Percentiles rank a stretch among this genome's conserved stretches.
These are phyloP conservation scores for Neolentinus lepideus DNA, from an alignment of 1,284 basidiomycete genomes.

Conservation along the genomic window DNA sequence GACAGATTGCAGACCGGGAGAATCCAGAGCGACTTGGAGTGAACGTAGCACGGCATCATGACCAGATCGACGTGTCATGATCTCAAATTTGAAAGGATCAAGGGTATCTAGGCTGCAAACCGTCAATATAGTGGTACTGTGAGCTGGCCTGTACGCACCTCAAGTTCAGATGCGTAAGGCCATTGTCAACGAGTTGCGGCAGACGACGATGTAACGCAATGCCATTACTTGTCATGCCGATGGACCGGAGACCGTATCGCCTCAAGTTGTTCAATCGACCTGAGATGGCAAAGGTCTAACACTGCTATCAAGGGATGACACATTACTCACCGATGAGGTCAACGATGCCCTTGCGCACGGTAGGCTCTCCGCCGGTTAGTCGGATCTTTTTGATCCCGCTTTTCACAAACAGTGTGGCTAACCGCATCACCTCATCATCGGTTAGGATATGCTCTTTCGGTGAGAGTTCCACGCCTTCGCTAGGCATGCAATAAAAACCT, in stretches of 20 bases:
- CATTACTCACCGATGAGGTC: slow-evolving; percentile 57
- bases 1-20: slow-evolving; percentile 44
- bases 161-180: slow-evolving; percentile 79
- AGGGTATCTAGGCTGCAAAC: slow-evolving; percentile 70
- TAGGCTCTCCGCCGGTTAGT: slow-evolving; percentile 86
- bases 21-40: slow-evolving; percentile 55
- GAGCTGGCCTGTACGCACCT: slow-evolving; percentile 36
- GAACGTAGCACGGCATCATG: slow-evolving; percentile 70
- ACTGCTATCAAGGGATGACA: slow-evolving; percentile 4
- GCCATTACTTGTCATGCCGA: slow-evolving; percentile 86
- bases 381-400: slow-evolving; percentile 83
- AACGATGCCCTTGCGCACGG: slow-evolving; percentile 71
- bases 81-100: slow-evolving; percentile 82
- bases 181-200: slow-evolving; percentile 58
- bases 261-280: slow-evolving; percentile 52
- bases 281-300: slow-evolving; percentile 17
- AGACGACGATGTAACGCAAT: slow-evolving; percentile 70
- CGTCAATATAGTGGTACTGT: neutral
- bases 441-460: slow-evolving; percentile 65
- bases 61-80: slow-evolving; percentile 74
- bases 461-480: slow-evolving; percentile 71
- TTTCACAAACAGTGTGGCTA: slow-evolving; percentile 74
- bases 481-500: slow-evolving; percentile 92
- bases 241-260: slow-evolving; percentile 57
- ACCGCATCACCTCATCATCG: slow-evolving; percentile 68